These are phyloP conservation scores for Cladosporium oxysporum DNA, from an alignment of 2,329 filamentous ascomycete genomes.

Conservation along the genomic window DNA sequence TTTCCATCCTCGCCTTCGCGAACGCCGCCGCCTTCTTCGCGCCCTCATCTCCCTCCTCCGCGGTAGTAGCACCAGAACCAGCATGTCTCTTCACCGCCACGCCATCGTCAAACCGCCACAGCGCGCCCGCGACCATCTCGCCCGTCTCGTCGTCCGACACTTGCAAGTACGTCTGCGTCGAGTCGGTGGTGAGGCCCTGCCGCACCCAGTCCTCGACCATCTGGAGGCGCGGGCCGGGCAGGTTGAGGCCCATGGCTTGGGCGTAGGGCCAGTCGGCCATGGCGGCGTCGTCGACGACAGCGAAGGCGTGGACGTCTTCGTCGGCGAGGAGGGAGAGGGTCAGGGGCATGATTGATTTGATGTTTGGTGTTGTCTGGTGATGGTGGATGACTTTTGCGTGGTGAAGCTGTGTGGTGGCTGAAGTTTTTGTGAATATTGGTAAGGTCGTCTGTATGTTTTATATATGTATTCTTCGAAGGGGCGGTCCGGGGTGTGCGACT, in stretches of 20 bases:
- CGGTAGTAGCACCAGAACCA: background rate
- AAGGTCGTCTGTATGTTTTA: background rate
- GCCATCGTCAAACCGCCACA: conserved; percentile 24
- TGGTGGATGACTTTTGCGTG: background rate
- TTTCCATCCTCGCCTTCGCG: conserved; percentile 14
- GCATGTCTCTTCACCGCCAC: background rate
- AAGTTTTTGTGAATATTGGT: background rate
- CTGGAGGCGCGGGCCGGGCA: conserved; percentile 20
- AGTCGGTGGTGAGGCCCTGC: conserved; percentile 19
- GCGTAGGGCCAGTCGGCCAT: conserved; percentile 25
- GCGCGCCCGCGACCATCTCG: conserved; percentile 27
- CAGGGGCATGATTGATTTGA: conserved; percentile 27
- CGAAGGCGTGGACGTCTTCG: conserved; percentile 28
- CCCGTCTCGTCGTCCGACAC: conserved; percentile 25
- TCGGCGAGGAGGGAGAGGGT: conserved; percentile 25
- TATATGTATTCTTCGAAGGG: background rate
- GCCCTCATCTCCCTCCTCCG: background rate
- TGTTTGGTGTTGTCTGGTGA: background rate
- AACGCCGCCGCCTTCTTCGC: conserved; percentile 15
- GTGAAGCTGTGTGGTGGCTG: too few relatives aligned
- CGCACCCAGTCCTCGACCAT: conserved; percentile 25
- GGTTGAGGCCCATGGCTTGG: conserved; percentile 24
- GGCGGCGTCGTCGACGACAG: conserved; percentile 27
- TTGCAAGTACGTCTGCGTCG: conserved; percentile 25
- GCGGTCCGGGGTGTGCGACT: background rate